Evolutionary conservation across 2,329 filamentous ascomycete genomes (phyloP).

Genomic region (Trichoderma gracile): DNA sequence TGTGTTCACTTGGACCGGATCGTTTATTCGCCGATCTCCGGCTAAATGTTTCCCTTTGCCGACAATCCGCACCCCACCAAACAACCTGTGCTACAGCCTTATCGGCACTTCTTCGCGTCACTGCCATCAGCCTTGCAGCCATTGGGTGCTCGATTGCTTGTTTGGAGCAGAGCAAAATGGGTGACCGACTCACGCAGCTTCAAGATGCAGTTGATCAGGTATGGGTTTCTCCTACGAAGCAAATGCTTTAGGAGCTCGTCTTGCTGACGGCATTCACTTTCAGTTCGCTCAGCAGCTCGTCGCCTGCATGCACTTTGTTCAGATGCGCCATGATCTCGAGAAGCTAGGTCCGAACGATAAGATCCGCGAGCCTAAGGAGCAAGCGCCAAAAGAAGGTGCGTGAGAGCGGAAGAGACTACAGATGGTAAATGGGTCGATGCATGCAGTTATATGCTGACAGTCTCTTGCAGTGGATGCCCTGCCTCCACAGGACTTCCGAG

Average conservation of each 20-base stretch:
- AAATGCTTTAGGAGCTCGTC: conserved; percentile 7
- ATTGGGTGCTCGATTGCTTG: not conserved
- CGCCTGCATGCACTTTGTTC: conserved; percentile 65
- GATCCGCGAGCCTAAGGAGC: conserved; percentile 58
- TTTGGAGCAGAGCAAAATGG: conserved; percentile 50
- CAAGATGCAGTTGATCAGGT: conserved; percentile 85
- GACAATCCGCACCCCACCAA: not conserved
- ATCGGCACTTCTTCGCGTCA: not conserved
- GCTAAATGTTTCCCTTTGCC: not conserved
- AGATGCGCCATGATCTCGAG: conserved; percentile 67
- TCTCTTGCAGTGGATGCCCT: conserved; percentile 58
- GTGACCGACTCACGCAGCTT: conserved; percentile 76
- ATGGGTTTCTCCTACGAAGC: conserved; percentile 28
- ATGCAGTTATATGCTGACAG: not conserved
- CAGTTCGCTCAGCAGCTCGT: conserved; percentile 70
- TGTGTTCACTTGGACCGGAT: conserved; percentile 43
- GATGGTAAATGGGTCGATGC: not conserved
- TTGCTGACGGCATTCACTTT: not conserved
- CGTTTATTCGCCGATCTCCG: conserved; percentile 36
- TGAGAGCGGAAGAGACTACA: not conserved
- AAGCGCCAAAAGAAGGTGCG: conserved; percentile 53
- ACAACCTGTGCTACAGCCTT: not conserved
- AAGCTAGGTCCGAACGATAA: conserved; percentile 59
- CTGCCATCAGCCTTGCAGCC: not conserved
- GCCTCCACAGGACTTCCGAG: conserved; percentile 63